phyloP scores from a whole-genome alignment of 2,329 filamentous ascomycete species.

The Penicillium sp. region DNA sequence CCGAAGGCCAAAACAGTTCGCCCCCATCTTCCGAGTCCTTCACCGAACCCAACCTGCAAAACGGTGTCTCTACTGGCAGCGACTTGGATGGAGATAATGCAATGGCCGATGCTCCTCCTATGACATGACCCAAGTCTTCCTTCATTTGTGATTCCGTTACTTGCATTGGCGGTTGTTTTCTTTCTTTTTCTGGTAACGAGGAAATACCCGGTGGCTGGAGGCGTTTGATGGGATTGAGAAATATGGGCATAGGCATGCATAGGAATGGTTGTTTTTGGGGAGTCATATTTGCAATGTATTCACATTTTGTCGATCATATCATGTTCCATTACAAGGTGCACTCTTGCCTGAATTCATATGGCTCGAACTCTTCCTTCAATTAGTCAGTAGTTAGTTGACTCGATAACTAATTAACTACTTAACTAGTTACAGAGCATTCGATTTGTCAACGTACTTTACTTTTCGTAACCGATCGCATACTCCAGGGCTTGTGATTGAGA shows the following conservation, averaged over 20 bases:
- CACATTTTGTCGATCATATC: too few relatives aligned
- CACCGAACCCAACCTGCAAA: neutral
- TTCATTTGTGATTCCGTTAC: neutral
- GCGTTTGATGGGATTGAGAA: neutral
- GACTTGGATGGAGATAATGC: slow-evolving; percentile 15
- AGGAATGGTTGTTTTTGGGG: neutral
- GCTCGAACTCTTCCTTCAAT: too few relatives aligned
- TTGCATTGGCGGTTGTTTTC: neutral
- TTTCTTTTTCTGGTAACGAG: neutral
- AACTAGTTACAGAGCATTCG: too few relatives aligned
- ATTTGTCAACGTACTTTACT: too few relatives aligned
- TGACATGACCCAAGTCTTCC: slow-evolving; percentile 4
- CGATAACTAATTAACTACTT: too few relatives aligned
- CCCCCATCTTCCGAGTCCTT: slow-evolving; percentile 1
- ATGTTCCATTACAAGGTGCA: too few relatives aligned
- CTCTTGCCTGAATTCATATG: too few relatives aligned
- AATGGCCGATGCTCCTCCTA: slow-evolving; percentile 16
- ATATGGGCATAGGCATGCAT: neutral
- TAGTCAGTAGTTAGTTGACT: too few relatives aligned
- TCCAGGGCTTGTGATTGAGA: too few relatives aligned
- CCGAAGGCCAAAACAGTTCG: neutral
- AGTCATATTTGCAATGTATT: neutral
- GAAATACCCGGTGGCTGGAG: neutral
- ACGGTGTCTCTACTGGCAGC: slow-evolving; percentile 1
- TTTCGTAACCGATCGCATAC: too few relatives aligned